Base-by-base conservation (phyloP, 2,329 filamentous ascomycete genomes). In the Talaromyces funiculosus region DNA sequence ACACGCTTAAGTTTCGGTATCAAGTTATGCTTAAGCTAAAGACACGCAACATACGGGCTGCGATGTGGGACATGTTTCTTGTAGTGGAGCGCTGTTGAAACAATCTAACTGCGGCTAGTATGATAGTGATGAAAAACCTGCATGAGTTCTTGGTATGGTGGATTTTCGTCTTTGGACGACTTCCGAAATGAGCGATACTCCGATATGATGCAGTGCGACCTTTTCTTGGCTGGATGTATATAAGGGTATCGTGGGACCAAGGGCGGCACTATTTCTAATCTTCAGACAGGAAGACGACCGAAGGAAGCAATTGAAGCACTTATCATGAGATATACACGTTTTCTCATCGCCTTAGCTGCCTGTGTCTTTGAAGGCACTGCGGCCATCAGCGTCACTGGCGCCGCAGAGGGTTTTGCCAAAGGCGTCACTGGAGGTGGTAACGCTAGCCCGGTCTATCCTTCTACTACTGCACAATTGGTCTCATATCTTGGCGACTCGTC, bases 141-240 rank as follows among this genome's bases (percentile, higher is more conserved):
- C 43, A 47, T 24, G 43, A 47, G 24, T 22, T 18, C 7, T 29
- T 24, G 22, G 16, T 26, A 47, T 47, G 43, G 43, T n/a, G 43
- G 43, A 47, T 47, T 47, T 29, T 26, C n/a, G 43, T n/a, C 40
- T 43, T 42, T 43, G 20, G 20, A 43, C 4, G 40, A 45, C 5
- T 45, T 45, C 42, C 42, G 6, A 45, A 45, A 35, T n/a, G 49
- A 53, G 49, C 49, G 49, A 53, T 53, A 47, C 31, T 53, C 49
- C 49, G 49, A 53, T 22, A 37, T 53, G 49, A 53, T 16, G 49
- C n/a, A 22, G 49, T 10, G 20, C n/a, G 31, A n/a, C 9, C 26
- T 53, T 24, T 24, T 37, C 79, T 0, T 82, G 81, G 0, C 61
- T 84, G 12, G 83, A 84, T 65, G 83, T 85, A 12, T 80, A 84